Conservation (phyloP, 305 asterid genomes). For the Lippia alba region DNA sequence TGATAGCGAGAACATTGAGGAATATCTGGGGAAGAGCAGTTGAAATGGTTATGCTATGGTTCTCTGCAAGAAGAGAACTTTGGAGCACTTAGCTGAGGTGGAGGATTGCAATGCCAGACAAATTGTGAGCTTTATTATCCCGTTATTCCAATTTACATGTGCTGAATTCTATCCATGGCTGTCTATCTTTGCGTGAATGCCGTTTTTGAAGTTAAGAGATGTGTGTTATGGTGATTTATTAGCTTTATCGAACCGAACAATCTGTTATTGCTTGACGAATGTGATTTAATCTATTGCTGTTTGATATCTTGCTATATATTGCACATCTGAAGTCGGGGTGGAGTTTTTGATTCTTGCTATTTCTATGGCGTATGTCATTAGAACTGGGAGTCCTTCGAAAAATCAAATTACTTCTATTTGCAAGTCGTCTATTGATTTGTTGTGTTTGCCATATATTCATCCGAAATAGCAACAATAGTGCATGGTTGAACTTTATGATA, state of each 20-base stretch:
- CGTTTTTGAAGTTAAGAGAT: not conserved
- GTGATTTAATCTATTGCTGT: slow-evolving; percentile 5
- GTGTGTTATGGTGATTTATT: slow-evolving; percentile 7
- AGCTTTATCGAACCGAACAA: not conserved
- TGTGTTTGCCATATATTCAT: not conserved
- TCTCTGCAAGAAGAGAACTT: not conserved
- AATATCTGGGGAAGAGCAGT: slow-evolving; percentile 42
- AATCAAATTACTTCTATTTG: slow-evolving; percentile 2
- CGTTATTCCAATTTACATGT: slow-evolving; percentile 4
- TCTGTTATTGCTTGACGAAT: slow-evolving; percentile 8
- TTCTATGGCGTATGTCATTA: not conserved
- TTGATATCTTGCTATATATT: slow-evolving; percentile 25
- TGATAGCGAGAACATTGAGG: slow-evolving; percentile 39
- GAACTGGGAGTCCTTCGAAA: not conserved
- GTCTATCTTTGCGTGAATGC: not conserved
- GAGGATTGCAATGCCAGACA: slow-evolving; percentile 28
- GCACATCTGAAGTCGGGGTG: too few species aligned
- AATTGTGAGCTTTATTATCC: slow-evolving; percentile 34
- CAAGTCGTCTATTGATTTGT: slow-evolving; percentile 2
- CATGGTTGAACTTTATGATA: slow-evolving; percentile 10
- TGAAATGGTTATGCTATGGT: not conserved
- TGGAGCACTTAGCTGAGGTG: slow-evolving; percentile 10
- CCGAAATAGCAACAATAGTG: slow-evolving; percentile 6
- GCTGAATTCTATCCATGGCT: slow-evolving; percentile 13
- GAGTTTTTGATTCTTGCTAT: too few species aligned